Percentiles rank a stretch among this genome's conserved stretches.
Conservation (phyloP, 208 protist species). For the Leishmania martiniquensis region DNA sequence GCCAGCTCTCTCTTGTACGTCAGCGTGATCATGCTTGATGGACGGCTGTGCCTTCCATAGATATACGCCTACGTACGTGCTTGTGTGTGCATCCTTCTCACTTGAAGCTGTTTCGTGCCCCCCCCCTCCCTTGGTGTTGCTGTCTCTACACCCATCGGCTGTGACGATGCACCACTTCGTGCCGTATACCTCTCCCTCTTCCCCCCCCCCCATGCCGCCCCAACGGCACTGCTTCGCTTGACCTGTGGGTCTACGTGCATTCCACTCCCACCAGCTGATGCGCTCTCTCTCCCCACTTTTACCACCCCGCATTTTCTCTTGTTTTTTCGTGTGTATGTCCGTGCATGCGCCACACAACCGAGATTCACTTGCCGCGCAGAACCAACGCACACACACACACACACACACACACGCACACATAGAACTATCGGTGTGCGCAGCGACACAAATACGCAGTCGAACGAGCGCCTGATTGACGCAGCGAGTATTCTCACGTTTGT, state of each 20-base stretch:
- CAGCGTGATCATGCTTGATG: background rate
- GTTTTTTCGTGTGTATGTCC: background rate
- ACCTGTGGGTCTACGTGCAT: background rate
- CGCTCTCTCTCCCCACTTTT: background rate
- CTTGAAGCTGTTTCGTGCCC: background rate
- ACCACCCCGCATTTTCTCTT: background rate
- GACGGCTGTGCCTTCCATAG: background rate
- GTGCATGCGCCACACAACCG: background rate
- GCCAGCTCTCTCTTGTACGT: background rate
- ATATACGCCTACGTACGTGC: background rate
- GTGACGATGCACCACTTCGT: background rate
- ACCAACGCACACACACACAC: background rate
- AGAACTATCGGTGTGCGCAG: background rate
- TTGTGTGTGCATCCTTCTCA: background rate
- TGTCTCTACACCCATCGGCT: background rate
- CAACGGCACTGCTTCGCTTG: background rate
- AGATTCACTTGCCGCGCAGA: background rate
- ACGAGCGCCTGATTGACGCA: background rate
- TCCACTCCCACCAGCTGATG: background rate
- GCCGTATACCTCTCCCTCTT: background rate
- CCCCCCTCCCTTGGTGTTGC: background rate
- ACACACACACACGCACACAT: constrained; percentile 1
- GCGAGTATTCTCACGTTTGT: background rate
- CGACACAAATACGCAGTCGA: background rate
- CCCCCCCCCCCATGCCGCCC: too few relatives aligned